phyloP scores from a whole-genome alignment of 176 grass and related monocot species.

The Oryza australiensis region DNA sequence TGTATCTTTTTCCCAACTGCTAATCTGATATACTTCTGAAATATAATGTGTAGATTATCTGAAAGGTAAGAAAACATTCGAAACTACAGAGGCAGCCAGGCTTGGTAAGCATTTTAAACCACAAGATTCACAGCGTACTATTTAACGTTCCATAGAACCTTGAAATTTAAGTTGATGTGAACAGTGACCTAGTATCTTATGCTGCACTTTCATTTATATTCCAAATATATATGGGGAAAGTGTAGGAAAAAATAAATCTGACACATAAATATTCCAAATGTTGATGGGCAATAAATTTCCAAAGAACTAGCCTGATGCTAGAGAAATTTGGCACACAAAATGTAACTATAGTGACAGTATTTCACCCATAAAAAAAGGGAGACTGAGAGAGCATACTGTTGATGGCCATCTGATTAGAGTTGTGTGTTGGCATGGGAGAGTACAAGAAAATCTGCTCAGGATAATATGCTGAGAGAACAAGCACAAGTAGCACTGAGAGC shows the following conservation, averaged over 20 bases:
- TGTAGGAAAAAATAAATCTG: neutral
- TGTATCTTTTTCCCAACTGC: neutral
- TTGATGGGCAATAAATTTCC: neutral
- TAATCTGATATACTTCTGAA: neutral
- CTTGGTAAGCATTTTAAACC: slow-evolving; percentile 16
- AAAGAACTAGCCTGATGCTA: neutral
- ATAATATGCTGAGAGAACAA: slow-evolving; percentile 5
- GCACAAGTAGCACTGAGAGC: neutral
- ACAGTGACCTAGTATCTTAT: neutral
- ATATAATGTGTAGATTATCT: slow-evolving; percentile 1
- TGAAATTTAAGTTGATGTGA: neutral
- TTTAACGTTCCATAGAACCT: neutral
- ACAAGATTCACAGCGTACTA: neutral
- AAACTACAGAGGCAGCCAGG: neutral
- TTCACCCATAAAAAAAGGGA: neutral
- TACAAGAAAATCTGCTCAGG: neutral
- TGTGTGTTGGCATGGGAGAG: neutral
- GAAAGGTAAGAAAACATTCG: neutral
- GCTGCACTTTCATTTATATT: neutral
- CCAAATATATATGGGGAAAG: too few relatives aligned
- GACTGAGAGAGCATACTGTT: slow-evolving; percentile 11
- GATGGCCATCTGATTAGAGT: neutral
- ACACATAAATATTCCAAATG: neutral
- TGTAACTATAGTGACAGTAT: neutral
- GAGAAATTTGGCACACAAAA: slow-evolving; percentile 1